Base-by-base conservation (phyloP, 2,329 filamentous ascomycete genomes). In the Exserohilum turcica region DNA sequence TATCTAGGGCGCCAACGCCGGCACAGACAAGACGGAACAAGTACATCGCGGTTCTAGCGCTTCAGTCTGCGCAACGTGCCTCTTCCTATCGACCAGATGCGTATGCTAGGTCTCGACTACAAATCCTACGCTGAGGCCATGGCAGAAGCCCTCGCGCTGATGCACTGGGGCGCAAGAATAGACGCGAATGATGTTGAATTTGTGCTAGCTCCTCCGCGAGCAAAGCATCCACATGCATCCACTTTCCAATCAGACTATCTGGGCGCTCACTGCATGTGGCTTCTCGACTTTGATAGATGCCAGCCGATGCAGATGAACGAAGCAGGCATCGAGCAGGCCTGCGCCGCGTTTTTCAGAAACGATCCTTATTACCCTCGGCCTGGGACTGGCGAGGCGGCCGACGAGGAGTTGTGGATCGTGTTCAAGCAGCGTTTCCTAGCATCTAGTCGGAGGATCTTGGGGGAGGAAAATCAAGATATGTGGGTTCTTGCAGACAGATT, bases 101-200 rank as follows among this genome's bases (percentile, higher is more conserved):
- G 80, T 19, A 64, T 74, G 0, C 61, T 84, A 0, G 64, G 59
- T 0, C 64, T 84, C 0, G 56, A 73, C 1, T 19, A 48, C 1
- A 5, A 44, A 0, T 56, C 67, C 0, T 83, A 81, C 54, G 77
- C 79, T 0, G 47, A 48, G 1, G 66, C 70, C 0, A 82, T 85
- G 76, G 83, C 78, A 0, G 74, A 80, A 3, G 73, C 77, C 0
- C 73, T 85, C 0, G 81, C 82, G 0, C 70, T 79, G 2, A 67
- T 85, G 44, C 78, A 82, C 54, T 86, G 80, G 82, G 39, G 59
- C 1, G 77, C 73, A 0, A 55, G 68, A 9, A 62, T 83, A 0
- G 81, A 85, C 56, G 82, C 76, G 0, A 79, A 79, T 31, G 82
- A 84, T 39, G 74, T 86, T 2, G 81, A 86, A 43, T 85, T 84